Evolutionary conservation across 768 basidiomycete genomes (phyloP).

Genomic region (Suillus lakei): DNA sequence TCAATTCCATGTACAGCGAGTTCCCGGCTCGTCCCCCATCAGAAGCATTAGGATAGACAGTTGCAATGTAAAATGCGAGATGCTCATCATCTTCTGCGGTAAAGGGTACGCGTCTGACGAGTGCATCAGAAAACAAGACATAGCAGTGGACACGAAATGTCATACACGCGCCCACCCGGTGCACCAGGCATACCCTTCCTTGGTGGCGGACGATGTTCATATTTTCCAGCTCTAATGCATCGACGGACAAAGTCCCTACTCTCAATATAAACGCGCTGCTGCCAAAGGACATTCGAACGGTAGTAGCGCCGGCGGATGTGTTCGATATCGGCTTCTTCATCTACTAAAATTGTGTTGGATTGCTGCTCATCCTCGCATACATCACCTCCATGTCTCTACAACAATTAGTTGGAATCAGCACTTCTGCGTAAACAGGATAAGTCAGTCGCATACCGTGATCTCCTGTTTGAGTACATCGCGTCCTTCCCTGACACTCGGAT

Average conservation of each 20-base stretch:
- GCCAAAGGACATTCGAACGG: conserved; percentile 20
- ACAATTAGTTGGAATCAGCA: background rate
- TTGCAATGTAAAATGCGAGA: conserved; percentile 55
- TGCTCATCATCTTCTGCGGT: conserved; percentile 45
- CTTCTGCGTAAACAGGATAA: background rate
- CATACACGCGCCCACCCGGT: conserved; percentile 10
- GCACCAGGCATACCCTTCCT: conserved; percentile 30
- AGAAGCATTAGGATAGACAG: conserved; percentile 41
- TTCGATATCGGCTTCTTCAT: conserved; percentile 30
- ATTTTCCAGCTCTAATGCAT: conserved; percentile 22
- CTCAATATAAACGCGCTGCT: conserved; percentile 28
- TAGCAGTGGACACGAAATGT: background rate
- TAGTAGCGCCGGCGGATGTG: conserved; percentile 32
- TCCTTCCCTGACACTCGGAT: conserved; percentile 30
- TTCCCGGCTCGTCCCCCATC: conserved; percentile 52
- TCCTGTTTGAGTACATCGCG: conserved; percentile 19
- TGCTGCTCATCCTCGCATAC: conserved; percentile 20
- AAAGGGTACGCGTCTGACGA: conserved; percentile 33
- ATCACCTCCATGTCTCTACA: conserved; percentile 26
- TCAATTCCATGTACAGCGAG: conserved; percentile 48
- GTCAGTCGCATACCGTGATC: conserved; percentile 22
- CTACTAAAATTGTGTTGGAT: conserved; percentile 33
- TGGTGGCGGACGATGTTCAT: conserved; percentile 13
- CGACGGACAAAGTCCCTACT: conserved; percentile 27
- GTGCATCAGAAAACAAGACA: background rate